These are phyloP conservation scores for Giardia duodenalis DNA, from an alignment of 208 protist genomes.

Conservation along the genomic window DNA sequence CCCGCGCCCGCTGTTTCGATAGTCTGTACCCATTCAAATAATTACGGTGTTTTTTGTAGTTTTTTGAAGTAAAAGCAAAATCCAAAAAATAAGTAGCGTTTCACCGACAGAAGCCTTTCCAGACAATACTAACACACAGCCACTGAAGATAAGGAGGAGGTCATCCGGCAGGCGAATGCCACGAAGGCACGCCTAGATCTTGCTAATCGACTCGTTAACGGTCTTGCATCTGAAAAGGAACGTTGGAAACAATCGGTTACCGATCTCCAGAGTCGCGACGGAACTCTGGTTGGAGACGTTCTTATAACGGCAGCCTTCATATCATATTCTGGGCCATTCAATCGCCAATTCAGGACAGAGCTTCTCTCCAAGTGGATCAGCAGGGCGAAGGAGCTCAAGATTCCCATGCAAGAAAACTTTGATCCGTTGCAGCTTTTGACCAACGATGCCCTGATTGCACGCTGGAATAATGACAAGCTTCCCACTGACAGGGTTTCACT, in stretches of 20 bases:
- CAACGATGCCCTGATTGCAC: conserved; percentile 60
- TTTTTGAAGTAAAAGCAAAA: neutral
- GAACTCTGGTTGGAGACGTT: conserved; percentile 80
- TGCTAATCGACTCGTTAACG: conserved; percentile 72
- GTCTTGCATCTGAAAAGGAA: conserved; percentile 79
- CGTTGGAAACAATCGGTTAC: conserved; percentile 77
- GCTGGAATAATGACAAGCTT: conserved; percentile 86
- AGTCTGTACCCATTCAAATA: no score
- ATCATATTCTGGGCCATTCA: conserved; percentile 91
- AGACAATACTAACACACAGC: conserved; percentile 17
- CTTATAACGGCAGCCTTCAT: conserved; percentile 81
- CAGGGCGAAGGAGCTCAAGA: conserved; percentile 26
- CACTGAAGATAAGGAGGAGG: conserved; percentile 33
- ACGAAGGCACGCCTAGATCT: conserved; percentile 46
- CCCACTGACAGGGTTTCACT: conserved; percentile 81
- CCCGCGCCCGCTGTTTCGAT: no score
- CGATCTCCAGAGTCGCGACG: conserved; percentile 62
- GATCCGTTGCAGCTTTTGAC: conserved; percentile 45
- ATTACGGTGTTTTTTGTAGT: neutral
- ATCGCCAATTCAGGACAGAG: conserved; percentile 43
- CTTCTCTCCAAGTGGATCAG: conserved; percentile 33
- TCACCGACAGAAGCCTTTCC: neutral
- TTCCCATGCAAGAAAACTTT: conserved; percentile 23
- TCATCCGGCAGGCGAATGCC: conserved; percentile 37
- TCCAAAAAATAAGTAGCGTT: neutral